Percentiles rank a stretch among this genome's conserved stretches.
phyloP scores from a whole-genome alignment of 2,329 filamentous ascomycete species.

The Cladosporium sp. region DNA sequence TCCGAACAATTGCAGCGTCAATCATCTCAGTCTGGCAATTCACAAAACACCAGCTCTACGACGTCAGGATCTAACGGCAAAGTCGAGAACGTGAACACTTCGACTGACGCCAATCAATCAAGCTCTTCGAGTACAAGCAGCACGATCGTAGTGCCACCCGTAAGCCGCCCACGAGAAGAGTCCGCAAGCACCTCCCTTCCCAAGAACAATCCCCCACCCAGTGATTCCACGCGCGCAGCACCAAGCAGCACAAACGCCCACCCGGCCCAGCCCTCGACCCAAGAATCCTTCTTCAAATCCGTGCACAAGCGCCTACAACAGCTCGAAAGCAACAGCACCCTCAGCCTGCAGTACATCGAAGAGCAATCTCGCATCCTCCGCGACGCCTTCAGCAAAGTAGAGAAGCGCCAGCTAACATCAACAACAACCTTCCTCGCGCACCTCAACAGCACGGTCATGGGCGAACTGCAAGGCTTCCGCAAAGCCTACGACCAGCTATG shows the following conservation, averaged over 20 bases:
- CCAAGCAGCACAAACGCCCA: constrained; percentile 32
- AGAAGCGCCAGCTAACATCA: constrained; percentile 83
- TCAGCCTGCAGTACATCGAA: constrained; percentile 94
- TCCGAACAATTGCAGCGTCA: neutral
- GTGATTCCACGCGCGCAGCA: constrained; percentile 13
- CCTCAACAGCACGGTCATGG: constrained; percentile 84
- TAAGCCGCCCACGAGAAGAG: neutral
- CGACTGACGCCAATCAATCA: neutral
- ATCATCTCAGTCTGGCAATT: neutral
- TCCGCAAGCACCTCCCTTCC: neutral
- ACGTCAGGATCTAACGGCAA: neutral
- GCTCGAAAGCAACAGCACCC: constrained; percentile 87
- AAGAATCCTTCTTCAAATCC: constrained; percentile 97
- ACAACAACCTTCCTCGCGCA: constrained; percentile 78
- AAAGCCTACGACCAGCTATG: constrained; percentile 94
- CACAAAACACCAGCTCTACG: neutral
- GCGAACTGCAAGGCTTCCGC: constrained; percentile 75
- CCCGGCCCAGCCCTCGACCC: constrained; percentile 72
- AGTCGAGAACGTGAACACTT: neutral
- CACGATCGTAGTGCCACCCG: neutral
- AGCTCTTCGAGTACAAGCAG: neutral
- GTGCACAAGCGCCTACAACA: constrained; percentile 90
- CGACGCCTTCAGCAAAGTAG: constrained; percentile 81
- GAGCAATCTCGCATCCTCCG: constrained; percentile 89
- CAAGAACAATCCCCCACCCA: neutral